Base-by-base conservation (phyloP, 192 early-diverging fungal genomes). In the Podochytrium sp. region DNA sequence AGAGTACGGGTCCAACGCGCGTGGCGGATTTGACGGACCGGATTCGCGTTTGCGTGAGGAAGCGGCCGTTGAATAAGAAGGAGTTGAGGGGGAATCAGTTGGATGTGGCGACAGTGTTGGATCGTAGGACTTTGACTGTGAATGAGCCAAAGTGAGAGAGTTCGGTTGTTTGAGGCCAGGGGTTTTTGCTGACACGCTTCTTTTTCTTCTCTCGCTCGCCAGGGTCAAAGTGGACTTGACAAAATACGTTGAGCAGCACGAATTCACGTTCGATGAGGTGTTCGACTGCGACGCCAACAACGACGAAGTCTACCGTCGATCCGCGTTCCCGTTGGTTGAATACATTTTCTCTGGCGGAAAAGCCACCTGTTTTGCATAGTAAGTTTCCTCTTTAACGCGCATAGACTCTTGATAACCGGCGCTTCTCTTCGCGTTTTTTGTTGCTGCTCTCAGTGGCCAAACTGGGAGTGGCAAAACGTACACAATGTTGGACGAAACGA, bases 301-400 rank as follows among this genome's bases (percentile, higher is more conserved):
- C 76, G 91, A 92, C 53, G 84, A 92, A 37, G 87, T 93, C 1
- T 99, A 99, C 78, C 80, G 88, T 73, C 86, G 94, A 42, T 98
- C 97, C 2, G 97, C 97, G 41, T 87, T 89, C 55, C 97, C 97
- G 0, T 79, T 99, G 32, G 96, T 99, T 0, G 90, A 96, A 56
- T 97, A 97, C 77, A 90, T 98, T 29, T 99, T 99, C 62, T 76
- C 84, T 33, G 97, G 97, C 0, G 97, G 97, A 70, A 98, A 97
- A 64, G 95, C 95, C 0, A 99, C 97, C 10, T 98, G 96, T 75
- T 99, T 99, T 91, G 97, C 96, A 38, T 99, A 99, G 92, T 92
- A 90, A 78, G 88, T 84, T 34, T 49, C n/a, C n/a, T 38, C 18
- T 20, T 57, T 27, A 47, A 7, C 41, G 7, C 16, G 42, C 42